phyloP scores from a whole-genome alignment of 2,329 filamentous ascomycete genomes.

The Aspergillus sergii region DNA sequence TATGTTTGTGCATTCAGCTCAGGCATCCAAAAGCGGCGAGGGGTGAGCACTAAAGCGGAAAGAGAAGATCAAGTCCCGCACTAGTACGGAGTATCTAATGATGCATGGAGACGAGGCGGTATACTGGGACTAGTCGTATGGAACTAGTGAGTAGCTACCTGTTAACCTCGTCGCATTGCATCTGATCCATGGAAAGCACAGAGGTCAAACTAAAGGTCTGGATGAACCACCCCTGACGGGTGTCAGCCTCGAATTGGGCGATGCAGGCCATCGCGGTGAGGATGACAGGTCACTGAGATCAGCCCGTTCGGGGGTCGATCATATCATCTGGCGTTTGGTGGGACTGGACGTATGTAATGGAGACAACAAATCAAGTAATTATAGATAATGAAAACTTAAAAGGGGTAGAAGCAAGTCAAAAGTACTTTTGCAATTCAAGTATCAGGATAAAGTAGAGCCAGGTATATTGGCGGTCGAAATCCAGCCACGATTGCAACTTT shows the following conservation, averaged over 20 bases:
- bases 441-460: neutral
- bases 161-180: neutral
- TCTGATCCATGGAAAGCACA: neutral
- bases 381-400: neutral
- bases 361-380: neutral
- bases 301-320: neutral
- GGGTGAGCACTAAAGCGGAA: neutral
- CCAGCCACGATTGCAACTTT: neutral
- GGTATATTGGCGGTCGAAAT: neutral
- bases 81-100: neutral
- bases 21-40: neutral
- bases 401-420: neutral
- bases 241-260: conserved; percentile 4
- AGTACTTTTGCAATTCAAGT: neutral
- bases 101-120: neutral
- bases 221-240: neutral
- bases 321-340: neutral
- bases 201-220: neutral
- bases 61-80: neutral
- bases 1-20: neutral
- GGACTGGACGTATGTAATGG: neutral
- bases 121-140: too few relatives aligned
- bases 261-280: neutral
- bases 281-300: conserved; percentile 4
- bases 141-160: neutral